Evolutionary conservation across 2,329 filamentous ascomycete genomes (phyloP), one percentile per base, ranked within the genome.

Genomic region (Hypoxylon sp.): DNA sequence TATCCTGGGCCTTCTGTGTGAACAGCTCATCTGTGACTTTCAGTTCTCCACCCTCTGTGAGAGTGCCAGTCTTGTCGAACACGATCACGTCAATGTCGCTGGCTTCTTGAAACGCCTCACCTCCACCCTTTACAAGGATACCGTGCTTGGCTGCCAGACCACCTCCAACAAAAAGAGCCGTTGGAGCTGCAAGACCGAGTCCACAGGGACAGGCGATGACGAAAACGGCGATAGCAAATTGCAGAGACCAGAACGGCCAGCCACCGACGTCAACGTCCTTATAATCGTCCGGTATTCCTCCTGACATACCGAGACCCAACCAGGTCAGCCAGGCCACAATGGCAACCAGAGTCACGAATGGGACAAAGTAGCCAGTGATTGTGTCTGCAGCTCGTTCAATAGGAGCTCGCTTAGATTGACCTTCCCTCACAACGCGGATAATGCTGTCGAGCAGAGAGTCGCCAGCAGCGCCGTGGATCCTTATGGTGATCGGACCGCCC

Each of bases 171-270:
- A 52, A 52, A 7, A 60, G 46, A 3, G 58, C 58, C 5, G 58
- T 60, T 14, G 58, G 58, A 23, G 58, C 58, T 6, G 58, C 58
- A 14, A 60, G 58, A 28, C 58, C 58, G n/a, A 60, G 52, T n/a
- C 58, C 58, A 32, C 58, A 60, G 5, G 58, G 58, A 9, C 58
- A 60, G n/a, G 58, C 58, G 9, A 52, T 53, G 6, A 60, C 43
- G 14, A 60, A 53, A 5, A 60, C 58, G 2, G 58, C 58, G 25
- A 60, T 60, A 28, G 58, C 58, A n/a, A 60, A 60, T 60, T 52
- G 58, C 6, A 60, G 49, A 21, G 58, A 60, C 58, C 58, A 60
- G 58, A 60, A 60, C 23, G 34, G 34, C 58, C 58, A 60, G 4
- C 58, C 58, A 19, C 58, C 58, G 14, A 60, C 36, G 6, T 34